phyloP scores from a whole-genome alignment of 331 rosid species.

The Malus hybrid region DNA sequence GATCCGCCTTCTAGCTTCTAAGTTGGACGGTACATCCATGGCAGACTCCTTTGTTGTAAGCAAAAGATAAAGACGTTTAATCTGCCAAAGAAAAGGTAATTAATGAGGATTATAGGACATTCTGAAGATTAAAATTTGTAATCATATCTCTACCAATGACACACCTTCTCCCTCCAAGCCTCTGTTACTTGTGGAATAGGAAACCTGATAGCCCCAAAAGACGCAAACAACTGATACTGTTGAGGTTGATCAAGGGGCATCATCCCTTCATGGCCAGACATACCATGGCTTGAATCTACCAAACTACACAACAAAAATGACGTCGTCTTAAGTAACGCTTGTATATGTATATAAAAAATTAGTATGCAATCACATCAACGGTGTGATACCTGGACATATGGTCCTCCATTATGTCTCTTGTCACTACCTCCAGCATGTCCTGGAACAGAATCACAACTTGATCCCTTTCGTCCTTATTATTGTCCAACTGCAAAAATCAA shows the following conservation, averaged over 20 bases:
- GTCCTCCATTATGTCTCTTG: slow-evolving; percentile 90
- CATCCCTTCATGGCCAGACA: slow-evolving; percentile 66
- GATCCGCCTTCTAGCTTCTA: slow-evolving; percentile 58
- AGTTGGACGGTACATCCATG: slow-evolving; percentile 96
- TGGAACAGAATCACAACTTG: slow-evolving; percentile 85
- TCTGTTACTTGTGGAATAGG: slow-evolving; percentile 63
- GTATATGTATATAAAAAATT: background rate
- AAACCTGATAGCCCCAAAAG: slow-evolving; percentile 84
- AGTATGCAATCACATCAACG: slow-evolving; percentile 2
- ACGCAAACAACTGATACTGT: slow-evolving; percentile 79
- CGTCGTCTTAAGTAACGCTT: background rate
- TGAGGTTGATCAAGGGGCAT: slow-evolving; percentile 53
- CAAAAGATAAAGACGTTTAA: slow-evolving; percentile 68
- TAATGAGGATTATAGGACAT: background rate
- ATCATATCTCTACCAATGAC: slow-evolving; percentile 9
- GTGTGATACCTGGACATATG: slow-evolving; percentile 43
- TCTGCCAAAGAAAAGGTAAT: slow-evolving; percentile 28
- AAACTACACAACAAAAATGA: slow-evolving; percentile 36
- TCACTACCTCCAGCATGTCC: slow-evolving; percentile 93
- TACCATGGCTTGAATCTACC: slow-evolving; percentile 65
- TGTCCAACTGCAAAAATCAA: slow-evolving; percentile 48
- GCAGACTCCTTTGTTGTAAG: slow-evolving; percentile 98
- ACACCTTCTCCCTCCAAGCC: slow-evolving; percentile 97
- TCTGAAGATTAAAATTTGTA: background rate
- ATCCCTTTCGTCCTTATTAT: slow-evolving; percentile 70